phyloP scores from a whole-genome alignment of 1,284 basidiomycete species.

The Sanghuangporus weigelae region DNA sequence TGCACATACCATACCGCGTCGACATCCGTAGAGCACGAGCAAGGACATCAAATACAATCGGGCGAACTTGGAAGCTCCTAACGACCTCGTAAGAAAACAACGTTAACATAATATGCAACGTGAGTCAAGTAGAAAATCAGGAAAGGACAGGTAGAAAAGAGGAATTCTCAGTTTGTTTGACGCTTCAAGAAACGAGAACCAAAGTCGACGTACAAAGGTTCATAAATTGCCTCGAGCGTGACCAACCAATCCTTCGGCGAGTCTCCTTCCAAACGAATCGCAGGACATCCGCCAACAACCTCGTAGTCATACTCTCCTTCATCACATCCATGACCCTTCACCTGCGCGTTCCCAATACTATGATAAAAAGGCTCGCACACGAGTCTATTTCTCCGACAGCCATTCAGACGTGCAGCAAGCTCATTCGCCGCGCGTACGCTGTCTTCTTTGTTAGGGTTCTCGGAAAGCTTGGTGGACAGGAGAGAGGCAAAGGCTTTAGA shows the following conservation, averaged over 20 bases:
- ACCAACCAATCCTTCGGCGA: slow-evolving; percentile 27
- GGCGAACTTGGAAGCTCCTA: slow-evolving; percentile 24
- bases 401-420: slow-evolving; percentile 1
- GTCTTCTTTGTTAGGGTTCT: neutral
- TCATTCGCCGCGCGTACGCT: slow-evolving; percentile 9
- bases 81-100: neutral
- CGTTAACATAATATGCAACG: neutral
- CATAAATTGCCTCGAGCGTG: slow-evolving; percentile 30
- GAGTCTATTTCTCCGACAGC: neutral
- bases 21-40: slow-evolving; percentile 29
- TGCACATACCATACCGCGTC: slow-evolving; percentile 32
- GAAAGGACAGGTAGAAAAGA: neutral
- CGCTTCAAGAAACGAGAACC: neutral
- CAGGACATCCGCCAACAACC: slow-evolving; percentile 28
- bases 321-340: slow-evolving; percentile 12
- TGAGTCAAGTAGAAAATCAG: neutral
- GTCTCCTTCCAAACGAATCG: slow-evolving; percentile 27
- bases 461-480: neutral
- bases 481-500: slow-evolving; percentile 5
- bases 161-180: too few species aligned
- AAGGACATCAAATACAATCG: slow-evolving; percentile 25
- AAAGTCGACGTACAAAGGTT: slow-evolving; percentile 26
- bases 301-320: slow-evolving; percentile 23
- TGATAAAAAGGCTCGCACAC: neutral
- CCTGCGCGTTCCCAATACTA: too few species aligned